A percentile compares a stretch with the other conserved stretches of the same genome.
phyloP scores from a whole-genome alignment of 2,329 filamentous ascomycete genomes.

The Coccinonectria pachysandricola region DNA sequence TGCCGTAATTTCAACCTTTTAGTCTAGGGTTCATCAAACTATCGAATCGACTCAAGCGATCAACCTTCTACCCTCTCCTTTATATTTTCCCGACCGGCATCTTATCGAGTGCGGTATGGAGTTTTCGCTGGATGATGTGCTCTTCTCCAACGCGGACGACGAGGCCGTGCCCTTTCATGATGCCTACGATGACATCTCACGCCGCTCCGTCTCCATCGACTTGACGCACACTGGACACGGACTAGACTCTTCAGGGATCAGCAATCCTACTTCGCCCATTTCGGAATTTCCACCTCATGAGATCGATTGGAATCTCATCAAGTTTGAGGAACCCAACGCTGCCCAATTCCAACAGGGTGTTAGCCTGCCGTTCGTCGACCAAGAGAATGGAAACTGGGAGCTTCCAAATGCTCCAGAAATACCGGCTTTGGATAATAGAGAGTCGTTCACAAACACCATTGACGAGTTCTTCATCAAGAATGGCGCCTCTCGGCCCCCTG shows the following conservation, averaged over 20 bases:
- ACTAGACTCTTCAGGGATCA: too few species aligned
- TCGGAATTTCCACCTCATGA: slow-evolving; percentile 1
- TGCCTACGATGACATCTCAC: too few species aligned
- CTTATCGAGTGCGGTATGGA: too few species aligned
- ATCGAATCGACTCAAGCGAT: too few species aligned
- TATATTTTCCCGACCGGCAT: not conserved
- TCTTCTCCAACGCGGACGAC: slow-evolving; percentile 11
- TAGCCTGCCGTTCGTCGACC: slow-evolving; percentile 13
- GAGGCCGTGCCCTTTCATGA: slow-evolving; percentile 11
- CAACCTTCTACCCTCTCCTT: not conserved
- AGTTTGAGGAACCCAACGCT: slow-evolving; percentile 10
- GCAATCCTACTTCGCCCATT: not conserved
- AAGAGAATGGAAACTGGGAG: slow-evolving; percentile 7
- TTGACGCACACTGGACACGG: slow-evolving; percentile 5
- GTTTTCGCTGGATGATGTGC: slow-evolving; percentile 14
- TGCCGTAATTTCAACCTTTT: too few species aligned
- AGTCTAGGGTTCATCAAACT: too few species aligned
- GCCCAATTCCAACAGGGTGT: slow-evolving; percentile 3
- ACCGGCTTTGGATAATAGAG: slow-evolving; percentile 1
- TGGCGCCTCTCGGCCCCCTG: slow-evolving; percentile 30
- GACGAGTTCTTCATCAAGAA: slow-evolving; percentile 30
- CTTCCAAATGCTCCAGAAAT: slow-evolving; percentile 1
- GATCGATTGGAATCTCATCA: slow-evolving; percentile 17
- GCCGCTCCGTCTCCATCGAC: slow-evolving; percentile 8
- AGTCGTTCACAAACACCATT: slow-evolving; percentile 15